These are phyloP conservation scores for Cenchrus purpureus DNA, from an alignment of 176 grass and related monocot species.

Conservation along the genomic window DNA sequence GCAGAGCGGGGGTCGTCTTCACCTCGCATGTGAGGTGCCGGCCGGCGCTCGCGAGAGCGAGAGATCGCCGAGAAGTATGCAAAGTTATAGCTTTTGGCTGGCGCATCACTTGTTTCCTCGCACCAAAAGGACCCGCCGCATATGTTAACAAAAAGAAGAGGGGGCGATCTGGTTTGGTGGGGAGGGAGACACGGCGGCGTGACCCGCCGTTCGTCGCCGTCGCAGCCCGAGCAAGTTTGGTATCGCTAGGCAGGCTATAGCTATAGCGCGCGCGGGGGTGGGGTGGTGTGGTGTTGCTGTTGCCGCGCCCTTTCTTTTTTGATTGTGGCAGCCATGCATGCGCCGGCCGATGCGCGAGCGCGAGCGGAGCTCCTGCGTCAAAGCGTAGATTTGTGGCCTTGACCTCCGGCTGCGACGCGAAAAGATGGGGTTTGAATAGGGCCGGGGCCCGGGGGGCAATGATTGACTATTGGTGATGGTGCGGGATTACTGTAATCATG, in stretches of 20 bases:
- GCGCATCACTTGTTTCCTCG: not conserved
- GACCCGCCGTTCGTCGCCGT: conserved; percentile 34
- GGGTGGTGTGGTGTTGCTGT: not conserved
- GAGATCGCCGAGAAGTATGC: not conserved
- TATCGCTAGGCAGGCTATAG: too few species aligned
- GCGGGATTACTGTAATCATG: conserved; percentile 45
- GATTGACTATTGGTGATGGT: conserved; percentile 14
- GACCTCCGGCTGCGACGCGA: not conserved
- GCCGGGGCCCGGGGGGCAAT: not conserved
- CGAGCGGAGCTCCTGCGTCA: not conserved
- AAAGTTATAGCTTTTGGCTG: conserved; percentile 9
- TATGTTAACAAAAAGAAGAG: conserved; percentile 47
- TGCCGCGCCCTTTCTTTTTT: not conserved
- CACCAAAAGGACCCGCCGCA: not conserved
- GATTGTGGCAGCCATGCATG: not conserved
- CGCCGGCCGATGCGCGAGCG: not conserved
- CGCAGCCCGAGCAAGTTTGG: not conserved
- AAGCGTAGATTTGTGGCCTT: conserved; percentile 9
- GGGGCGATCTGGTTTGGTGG: conserved; percentile 2
- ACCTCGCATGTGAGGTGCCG: conserved; percentile 44
- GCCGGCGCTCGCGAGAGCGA: not conserved
- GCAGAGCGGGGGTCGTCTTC: conserved; percentile 34
- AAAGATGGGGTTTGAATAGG: not conserved
- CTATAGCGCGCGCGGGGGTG: too few species aligned
- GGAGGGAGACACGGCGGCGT: conserved; percentile 32